Conservation (phyloP, 768 basidiomycete species). For the Boletus sensibilis region DNA sequence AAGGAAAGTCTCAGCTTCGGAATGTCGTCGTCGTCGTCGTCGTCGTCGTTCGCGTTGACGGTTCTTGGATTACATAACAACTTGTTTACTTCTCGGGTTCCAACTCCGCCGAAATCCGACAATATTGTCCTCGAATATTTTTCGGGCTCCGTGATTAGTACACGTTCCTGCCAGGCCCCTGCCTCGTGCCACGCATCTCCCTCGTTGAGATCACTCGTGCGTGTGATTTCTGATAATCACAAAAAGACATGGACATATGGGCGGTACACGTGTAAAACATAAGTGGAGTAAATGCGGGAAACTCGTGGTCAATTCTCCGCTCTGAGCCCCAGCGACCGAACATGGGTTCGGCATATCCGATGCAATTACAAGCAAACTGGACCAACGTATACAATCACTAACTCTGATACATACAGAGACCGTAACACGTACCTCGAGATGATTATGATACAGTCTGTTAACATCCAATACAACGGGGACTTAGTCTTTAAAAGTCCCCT, state of each 20-base stretch:
- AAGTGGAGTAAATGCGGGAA: constrained; percentile 4
- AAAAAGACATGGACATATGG: constrained; percentile 4
- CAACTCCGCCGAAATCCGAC: constrained; percentile 21
- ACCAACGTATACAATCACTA: neutral
- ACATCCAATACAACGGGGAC: constrained; percentile 18
- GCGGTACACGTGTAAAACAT: constrained; percentile 20
- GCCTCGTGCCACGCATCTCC: constrained; percentile 15
- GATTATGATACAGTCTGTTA: constrained; percentile 23
- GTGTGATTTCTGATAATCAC: constrained; percentile 8
- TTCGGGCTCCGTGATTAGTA: constrained; percentile 14
- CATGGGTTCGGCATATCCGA: neutral
- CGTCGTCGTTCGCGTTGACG: constrained; percentile 27
- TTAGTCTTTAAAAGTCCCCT: constrained; percentile 29
- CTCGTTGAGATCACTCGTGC: constrained; percentile 26
- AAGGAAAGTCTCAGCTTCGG: constrained; percentile 24
- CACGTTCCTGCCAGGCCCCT: constrained; percentile 29
- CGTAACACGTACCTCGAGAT: constrained; percentile 9
- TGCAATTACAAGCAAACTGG: constrained; percentile 16
- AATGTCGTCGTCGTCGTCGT: constrained; percentile 14
- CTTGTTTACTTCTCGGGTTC: constrained; percentile 15
- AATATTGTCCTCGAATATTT: neutral
- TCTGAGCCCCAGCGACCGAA: constrained; percentile 16
- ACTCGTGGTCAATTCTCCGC: neutral
- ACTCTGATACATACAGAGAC: neutral
- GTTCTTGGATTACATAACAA: constrained; percentile 20